phyloP scores from a whole-genome alignment of 176 grass and related monocot genomes.

The Eragrostis curvula region DNA sequence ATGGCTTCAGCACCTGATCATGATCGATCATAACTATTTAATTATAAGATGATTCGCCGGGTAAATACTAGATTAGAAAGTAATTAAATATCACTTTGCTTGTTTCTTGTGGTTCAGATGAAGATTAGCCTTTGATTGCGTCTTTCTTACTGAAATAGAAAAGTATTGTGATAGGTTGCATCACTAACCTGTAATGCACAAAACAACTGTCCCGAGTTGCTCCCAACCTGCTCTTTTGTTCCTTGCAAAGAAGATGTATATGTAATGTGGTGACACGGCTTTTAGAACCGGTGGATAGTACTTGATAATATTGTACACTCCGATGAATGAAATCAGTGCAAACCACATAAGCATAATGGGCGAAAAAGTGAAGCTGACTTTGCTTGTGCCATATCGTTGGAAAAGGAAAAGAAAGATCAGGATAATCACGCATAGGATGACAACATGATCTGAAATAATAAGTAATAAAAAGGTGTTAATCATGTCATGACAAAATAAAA shows the following conservation, averaged over 20 bases:
- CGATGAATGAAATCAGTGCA: constrained; percentile 44
- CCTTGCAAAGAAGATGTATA: constrained; percentile 57
- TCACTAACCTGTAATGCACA: constrained; percentile 77
- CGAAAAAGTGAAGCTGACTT: constrained; percentile 82
- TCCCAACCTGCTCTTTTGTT: constrained; percentile 69
- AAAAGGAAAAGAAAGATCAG: constrained; percentile 64
- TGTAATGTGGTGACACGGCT: constrained; percentile 65
- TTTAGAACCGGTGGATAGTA: constrained; percentile 67
- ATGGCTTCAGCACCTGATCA: constrained; percentile 84
- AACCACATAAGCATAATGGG: constrained; percentile 86
- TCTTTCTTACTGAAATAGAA: constrained; percentile 20
- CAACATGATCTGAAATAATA: constrained; percentile 63
- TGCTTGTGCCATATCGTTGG: constrained; percentile 69
- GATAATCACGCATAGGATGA: constrained; percentile 67
- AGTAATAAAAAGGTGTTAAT: constrained; percentile 3
- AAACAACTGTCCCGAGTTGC: constrained; percentile 64
- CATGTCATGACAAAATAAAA: constrained; percentile 25
- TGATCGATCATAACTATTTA: constrained; percentile 16
- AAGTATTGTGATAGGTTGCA: constrained; percentile 5
- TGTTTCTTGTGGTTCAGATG: constrained; percentile 20
- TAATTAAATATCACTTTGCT: background rate
- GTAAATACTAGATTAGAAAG: background rate
- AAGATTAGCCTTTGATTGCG: background rate
- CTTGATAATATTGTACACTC: constrained; percentile 77
- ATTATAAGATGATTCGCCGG: background rate